Conservation (phyloP, 208 protist genomes). For the Naegleria fowleri region DNA sequence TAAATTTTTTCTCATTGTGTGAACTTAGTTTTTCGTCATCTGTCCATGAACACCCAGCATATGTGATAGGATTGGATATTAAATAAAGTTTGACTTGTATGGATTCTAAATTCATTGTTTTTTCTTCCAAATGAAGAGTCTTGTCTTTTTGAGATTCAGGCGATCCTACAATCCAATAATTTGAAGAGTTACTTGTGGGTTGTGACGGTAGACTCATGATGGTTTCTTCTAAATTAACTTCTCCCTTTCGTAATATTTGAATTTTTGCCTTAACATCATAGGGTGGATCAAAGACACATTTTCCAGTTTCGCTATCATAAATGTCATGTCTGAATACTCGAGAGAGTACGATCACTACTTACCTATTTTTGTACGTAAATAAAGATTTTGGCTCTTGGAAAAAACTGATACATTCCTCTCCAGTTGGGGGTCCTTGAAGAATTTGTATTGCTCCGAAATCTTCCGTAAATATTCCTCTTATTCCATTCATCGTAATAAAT, state of each 20-base stretch:
- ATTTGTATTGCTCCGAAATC: not conserved
- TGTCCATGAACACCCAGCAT: not conserved
- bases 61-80: not conserved
- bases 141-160: not conserved
- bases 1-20: not conserved
- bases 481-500: constrained; percentile 18
- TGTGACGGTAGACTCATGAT: not conserved
- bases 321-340: not conserved
- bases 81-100: not conserved
- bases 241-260: not conserved
- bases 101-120: not conserved
- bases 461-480: not conserved
- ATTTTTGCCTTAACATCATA: not conserved
- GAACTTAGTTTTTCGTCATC: not conserved
- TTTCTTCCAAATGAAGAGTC: not conserved
- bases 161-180: not conserved
- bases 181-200: not conserved
- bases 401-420: not conserved
- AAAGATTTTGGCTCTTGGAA: not conserved
- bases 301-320: not conserved
- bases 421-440: not conserved
- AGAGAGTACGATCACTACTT: not conserved
- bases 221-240: not conserved
- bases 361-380: not conserved
- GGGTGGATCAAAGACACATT: not conserved